A percentile compares a stretch with the other conserved stretches of the same genome.
Conservation (phyloP, 768 basidiomycete genomes). For the Lentinus tigrinus region DNA sequence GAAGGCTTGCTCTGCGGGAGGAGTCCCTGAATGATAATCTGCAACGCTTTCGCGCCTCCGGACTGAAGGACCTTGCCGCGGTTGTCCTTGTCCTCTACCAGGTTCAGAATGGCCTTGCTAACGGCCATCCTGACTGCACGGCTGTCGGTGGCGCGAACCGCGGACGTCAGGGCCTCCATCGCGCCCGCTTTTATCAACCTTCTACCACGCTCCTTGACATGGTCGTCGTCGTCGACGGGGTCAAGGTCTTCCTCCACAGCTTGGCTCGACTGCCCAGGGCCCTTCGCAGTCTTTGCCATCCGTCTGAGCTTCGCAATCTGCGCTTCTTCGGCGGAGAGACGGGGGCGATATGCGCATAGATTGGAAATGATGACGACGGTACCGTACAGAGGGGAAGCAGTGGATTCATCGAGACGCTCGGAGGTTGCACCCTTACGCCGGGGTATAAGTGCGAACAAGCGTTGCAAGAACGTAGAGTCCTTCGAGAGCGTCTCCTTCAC, state of each 20-base stretch:
- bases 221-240: slow-evolving; percentile 59
- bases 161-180: slow-evolving; percentile 57
- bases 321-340: slow-evolving; percentile 74
- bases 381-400: slow-evolving; percentile 70
- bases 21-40: slow-evolving; percentile 52
- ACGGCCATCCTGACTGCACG: slow-evolving; percentile 54
- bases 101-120: slow-evolving; percentile 62
- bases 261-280: slow-evolving; percentile 14
- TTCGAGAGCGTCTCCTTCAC: slow-evolving; percentile 64
- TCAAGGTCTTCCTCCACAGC: slow-evolving; percentile 9
- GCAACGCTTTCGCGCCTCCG: slow-evolving; percentile 73
- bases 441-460: slow-evolving; percentile 59
- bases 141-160: slow-evolving; percentile 62
- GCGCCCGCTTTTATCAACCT: slow-evolving; percentile 60
- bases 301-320: slow-evolving; percentile 78
- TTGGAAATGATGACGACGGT: slow-evolving; percentile 75
- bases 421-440: slow-evolving; percentile 37
- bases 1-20: slow-evolving; percentile 34
- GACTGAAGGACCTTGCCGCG: slow-evolving; percentile 74
- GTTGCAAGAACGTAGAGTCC: slow-evolving; percentile 51
- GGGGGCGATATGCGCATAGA: slow-evolving; percentile 67
- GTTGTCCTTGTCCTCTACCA: slow-evolving; percentile 77
- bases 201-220: slow-evolving; percentile 62
- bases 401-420: slow-evolving; percentile 27
- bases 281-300: slow-evolving; percentile 58